phyloP scores from a whole-genome alignment of 352 stramenopile species.

The Globisporangium paddicum region DNA sequence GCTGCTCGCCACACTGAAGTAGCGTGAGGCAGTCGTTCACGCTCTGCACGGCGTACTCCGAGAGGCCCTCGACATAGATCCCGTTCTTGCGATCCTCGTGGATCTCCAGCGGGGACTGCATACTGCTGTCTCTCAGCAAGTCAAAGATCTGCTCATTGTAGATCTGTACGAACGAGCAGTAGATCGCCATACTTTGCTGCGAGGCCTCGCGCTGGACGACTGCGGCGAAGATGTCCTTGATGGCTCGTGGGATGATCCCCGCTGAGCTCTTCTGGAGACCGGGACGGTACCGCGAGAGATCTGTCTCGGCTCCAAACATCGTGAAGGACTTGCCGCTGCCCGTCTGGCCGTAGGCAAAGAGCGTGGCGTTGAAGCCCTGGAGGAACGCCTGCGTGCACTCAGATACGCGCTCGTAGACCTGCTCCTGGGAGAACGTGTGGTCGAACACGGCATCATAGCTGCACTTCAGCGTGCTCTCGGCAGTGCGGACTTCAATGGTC shows the following conservation, averaged over 20 bases:
- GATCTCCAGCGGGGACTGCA: slow-evolving; percentile 75
- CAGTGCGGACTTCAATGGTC: slow-evolving; percentile 75
- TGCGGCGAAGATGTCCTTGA: slow-evolving; percentile 82
- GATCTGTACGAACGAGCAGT: slow-evolving; percentile 87
- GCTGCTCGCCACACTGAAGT: slow-evolving; percentile 78
- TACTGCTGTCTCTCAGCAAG: slow-evolving; percentile 76
- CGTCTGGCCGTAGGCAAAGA: slow-evolving; percentile 85
- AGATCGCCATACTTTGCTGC: slow-evolving; percentile 40
- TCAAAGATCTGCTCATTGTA: slow-evolving; percentile 93
- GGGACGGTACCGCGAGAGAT: slow-evolving; percentile 63
- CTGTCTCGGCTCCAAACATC: slow-evolving; percentile 78
- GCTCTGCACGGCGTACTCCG: slow-evolving; percentile 84
- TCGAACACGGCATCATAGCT: slow-evolving; percentile 82
- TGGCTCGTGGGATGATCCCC: slow-evolving; percentile 86
- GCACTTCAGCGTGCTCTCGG: slow-evolving; percentile 71
- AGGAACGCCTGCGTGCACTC: slow-evolving; percentile 81
- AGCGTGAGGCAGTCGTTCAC: slow-evolving; percentile 85
- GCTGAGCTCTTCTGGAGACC: slow-evolving; percentile 77
- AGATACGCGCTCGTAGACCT: slow-evolving; percentile 74
- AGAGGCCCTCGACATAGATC: slow-evolving; percentile 90
- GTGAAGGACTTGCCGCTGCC: slow-evolving; percentile 86
- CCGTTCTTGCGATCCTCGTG: slow-evolving; percentile 81
- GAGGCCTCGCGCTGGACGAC: slow-evolving; percentile 52
- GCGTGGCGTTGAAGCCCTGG: slow-evolving; percentile 77
- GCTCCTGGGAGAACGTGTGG: slow-evolving; percentile 60